Evolutionary conservation across 1,139 yeast species (phyloP).

Genomic region (Taiozyma sp.): DNA sequence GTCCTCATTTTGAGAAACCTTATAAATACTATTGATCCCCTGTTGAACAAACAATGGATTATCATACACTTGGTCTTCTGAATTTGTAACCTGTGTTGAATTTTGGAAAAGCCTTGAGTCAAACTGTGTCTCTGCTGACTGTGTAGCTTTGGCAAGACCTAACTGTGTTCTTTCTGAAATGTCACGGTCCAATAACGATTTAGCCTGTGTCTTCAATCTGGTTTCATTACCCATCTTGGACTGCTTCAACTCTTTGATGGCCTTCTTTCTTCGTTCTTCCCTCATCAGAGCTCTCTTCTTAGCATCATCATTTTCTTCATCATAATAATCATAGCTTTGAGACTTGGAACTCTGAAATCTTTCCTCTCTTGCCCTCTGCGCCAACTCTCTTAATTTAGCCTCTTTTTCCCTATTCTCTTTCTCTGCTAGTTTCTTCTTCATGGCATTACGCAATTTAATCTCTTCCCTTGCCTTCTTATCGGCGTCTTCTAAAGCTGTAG

Average conservation of each 20-base stretch:
- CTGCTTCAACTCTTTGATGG: conserved; percentile 39
- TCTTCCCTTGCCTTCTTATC: conserved; percentile 72
- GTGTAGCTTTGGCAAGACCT: conserved; percentile 41
- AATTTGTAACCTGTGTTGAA: conserved; percentile 36
- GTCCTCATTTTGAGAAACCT: conserved; percentile 28
- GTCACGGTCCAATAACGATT: conserved; percentile 40
- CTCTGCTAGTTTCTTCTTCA: conserved; percentile 48
- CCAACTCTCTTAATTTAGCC: conserved; percentile 49
- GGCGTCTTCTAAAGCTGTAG: conserved; percentile 71
- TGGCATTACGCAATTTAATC: conserved; percentile 51
- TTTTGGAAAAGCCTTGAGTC: conserved; percentile 51
- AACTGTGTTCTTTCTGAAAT: conserved; percentile 49
- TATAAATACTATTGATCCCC: conserved; percentile 44
- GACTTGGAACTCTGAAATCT: conserved; percentile 7
- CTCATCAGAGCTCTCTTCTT: conserved; percentile 35
- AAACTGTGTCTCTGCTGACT: conserved; percentile 36
- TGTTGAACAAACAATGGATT: conserved; percentile 50
- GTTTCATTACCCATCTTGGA: conserved; percentile 42
- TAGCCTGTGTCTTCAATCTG: conserved; percentile 37
- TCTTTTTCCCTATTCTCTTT: conserved; percentile 57
- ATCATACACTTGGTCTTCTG: conserved; percentile 49
- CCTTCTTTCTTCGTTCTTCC: conserved; percentile 38
- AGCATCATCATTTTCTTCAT: conserved; percentile 20
- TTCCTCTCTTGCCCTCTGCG: conserved; percentile 47
- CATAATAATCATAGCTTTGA: conserved; percentile 4